Conservation (phyloP, 2,329 filamentous ascomycete genomes). For the Ascochyta fabae region DNA sequence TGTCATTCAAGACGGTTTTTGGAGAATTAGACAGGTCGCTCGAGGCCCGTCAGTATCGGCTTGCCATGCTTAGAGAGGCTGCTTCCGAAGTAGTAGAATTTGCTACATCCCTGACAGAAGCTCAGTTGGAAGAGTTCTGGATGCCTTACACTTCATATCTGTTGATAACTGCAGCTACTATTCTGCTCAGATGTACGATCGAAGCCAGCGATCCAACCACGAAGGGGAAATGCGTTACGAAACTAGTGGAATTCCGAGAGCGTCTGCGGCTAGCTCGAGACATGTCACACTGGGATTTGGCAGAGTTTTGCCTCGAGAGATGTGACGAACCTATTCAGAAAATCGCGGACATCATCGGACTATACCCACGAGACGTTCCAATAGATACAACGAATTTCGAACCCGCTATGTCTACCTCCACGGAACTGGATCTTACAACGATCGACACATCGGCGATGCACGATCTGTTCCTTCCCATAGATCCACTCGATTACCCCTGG, state of each 20-base stretch:
- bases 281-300: conserved; percentile 22
- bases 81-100: conserved; percentile 15
- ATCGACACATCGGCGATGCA: not conserved
- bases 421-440: not conserved
- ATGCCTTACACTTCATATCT: conserved; percentile 31
- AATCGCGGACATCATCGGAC: conserved; percentile 20
- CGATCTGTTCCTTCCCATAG: conserved; percentile 19
- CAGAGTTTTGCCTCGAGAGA: conserved; percentile 29
- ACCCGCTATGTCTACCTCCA: not conserved
- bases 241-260: conserved; percentile 15
- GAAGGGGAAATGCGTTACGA: conserved; percentile 12
- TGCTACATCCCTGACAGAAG: conserved; percentile 13
- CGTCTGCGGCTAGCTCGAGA: conserved; percentile 18
- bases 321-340: conserved; percentile 30
- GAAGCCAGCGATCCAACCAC: conserved; percentile 18
- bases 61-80: conserved; percentile 19
- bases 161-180: conserved; percentile 25
- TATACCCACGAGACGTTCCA: not conserved
- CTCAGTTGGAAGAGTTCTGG: conserved; percentile 28
- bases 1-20: conserved; percentile 18
- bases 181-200: conserved; percentile 24
- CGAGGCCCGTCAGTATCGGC: conserved; percentile 19
- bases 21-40: not conserved
- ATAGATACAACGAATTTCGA: not conserved
- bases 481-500: conserved; percentile 25